Conservation (phyloP, 495 filamentous ascomycete genomes). For the Penicillium maclennaniae region DNA sequence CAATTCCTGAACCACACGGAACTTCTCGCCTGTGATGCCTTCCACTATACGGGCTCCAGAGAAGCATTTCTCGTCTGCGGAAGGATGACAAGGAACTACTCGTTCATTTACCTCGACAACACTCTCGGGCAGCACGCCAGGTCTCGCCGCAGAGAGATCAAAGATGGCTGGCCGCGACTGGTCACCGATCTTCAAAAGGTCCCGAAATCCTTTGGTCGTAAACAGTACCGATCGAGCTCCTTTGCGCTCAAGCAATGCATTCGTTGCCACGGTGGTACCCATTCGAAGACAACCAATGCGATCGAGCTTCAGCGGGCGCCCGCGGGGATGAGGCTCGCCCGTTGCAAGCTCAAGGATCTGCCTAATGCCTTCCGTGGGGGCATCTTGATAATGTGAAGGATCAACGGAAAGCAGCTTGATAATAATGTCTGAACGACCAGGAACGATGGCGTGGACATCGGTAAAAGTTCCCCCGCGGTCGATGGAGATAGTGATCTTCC, state of each 20-base stretch:
- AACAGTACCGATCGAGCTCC: constrained; percentile 88
- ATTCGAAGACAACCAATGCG: constrained; percentile 80
- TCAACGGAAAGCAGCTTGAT: constrained; percentile 91
- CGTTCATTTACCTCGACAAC: constrained; percentile 81
- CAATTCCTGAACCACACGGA: constrained; percentile 45
- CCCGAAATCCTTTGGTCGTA: constrained; percentile 89
- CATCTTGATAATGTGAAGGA: constrained; percentile 83
- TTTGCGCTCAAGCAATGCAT: constrained; percentile 90
- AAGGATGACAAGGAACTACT: constrained; percentile 46
- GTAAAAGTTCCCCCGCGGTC: constrained; percentile 65
- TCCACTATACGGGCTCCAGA: constrained; percentile 34
- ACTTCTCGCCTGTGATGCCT: constrained; percentile 50
- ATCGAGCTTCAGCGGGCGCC: constrained; percentile 76
- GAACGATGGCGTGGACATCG: constrained; percentile 55
- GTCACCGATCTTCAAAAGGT: constrained; percentile 85
- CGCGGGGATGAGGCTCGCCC: constrained; percentile 69
- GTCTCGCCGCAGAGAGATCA: constrained; percentile 73
- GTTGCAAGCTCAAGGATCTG: constrained; percentile 82
- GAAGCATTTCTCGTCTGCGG: constrained; percentile 63
- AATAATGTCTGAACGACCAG: constrained; percentile 64
- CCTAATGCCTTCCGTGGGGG: constrained; percentile 86
- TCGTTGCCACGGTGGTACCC: constrained; percentile 88
- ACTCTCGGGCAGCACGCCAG: constrained; percentile 70
- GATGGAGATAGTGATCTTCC: constrained; percentile 43
- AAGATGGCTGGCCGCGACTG: constrained; percentile 82